Evolutionary conservation across 2,329 filamentous ascomycete species (phyloP), one percentile per base, ranked within the genome.

Genomic region (Decorospora gaudefroyi): DNA sequence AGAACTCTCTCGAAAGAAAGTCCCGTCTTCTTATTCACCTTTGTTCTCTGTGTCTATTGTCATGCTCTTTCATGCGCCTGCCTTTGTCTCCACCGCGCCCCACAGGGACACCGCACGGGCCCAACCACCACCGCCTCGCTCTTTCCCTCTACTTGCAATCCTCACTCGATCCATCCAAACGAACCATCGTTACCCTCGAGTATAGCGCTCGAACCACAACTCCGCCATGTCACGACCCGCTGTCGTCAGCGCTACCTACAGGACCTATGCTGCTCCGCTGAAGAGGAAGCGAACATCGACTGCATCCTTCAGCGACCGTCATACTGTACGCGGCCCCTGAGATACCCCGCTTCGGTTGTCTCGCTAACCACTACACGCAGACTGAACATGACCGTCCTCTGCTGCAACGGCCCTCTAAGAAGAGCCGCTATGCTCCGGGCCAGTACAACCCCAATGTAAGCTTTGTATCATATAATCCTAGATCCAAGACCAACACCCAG

Each of bases 381-480:
- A 6, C 11, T 13, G 25, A 21, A 12, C n/a, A 9, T 6, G 1
- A 23, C 6, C 7, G 8, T 4, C 21, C 5, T n/a, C 10, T n/a
- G 29, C 4, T n/a, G 17, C 5, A 9, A 31, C 6, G 12, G 23
- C 31, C 6, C 22, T 16, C 31, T 1, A 46, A 19, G 16, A 36
- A 17, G 30, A 35, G 12, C 5, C 16, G 37, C 8, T 7, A 8
- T 6, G 19, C 31, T 12, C 30, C 17, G n/a, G 26, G 32, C 12
- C 8, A 18, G 3, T 46, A 46, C 13, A 46, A 46, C 26, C 31
- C 37, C 4, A 46, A 46, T 27, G 41, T 39, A 44, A 2, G 8
- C 4, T 4, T 12, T 4, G 16, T 8, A 4, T n/a, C n/a, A 7
- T 19, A 2, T 0, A 6, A 9, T 17, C 21, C 13, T 9, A 7